These are phyloP conservation scores for Gloeopeniophorella convolvens DNA, from an alignment of 768 basidiomycete species.

Conservation along the genomic window DNA sequence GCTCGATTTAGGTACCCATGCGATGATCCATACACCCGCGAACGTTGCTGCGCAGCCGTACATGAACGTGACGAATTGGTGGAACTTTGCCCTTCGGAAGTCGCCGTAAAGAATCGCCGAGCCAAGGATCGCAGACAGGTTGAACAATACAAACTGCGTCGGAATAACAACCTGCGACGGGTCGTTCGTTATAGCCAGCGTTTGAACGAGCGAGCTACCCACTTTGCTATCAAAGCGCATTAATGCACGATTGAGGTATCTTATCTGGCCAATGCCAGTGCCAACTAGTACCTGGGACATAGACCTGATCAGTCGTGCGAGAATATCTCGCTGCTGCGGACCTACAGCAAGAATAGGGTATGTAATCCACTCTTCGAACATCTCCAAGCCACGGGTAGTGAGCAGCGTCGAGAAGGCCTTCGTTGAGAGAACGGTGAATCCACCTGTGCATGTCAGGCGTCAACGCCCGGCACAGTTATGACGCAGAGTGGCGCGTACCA, in stretches of 20 bases:
- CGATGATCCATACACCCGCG: slow-evolving; percentile 82
- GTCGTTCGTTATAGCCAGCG: not conserved
- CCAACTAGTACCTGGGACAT: slow-evolving; percentile 58
- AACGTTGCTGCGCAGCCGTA: slow-evolving; percentile 91
- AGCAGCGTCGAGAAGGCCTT: slow-evolving; percentile 88
- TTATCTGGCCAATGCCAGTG: slow-evolving; percentile 80
- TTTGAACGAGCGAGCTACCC: not conserved
- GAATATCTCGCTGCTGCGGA: slow-evolving; percentile 1
- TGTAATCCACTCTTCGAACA: slow-evolving; percentile 76
- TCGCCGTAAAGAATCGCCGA: slow-evolving; percentile 93
- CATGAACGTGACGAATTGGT: slow-evolving; percentile 75
- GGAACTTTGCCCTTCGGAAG: slow-evolving; percentile 76
- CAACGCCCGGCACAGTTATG: too few species aligned
- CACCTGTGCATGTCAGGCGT: slow-evolving; percentile 46
- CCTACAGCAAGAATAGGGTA: slow-evolving; percentile 73
- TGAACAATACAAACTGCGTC: slow-evolving; percentile 92
- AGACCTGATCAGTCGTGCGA: not conserved
- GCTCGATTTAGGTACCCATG: slow-evolving; percentile 44
- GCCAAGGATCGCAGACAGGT: slow-evolving; percentile 85
- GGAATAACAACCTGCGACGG: slow-evolving; percentile 74
- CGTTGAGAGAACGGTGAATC: slow-evolving; percentile 89
- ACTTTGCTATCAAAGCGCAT: slow-evolving; percentile 94
- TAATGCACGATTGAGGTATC: slow-evolving; percentile 78
- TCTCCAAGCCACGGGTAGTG: slow-evolving; percentile 66
- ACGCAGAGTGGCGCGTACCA: slow-evolving; percentile 37